Conservation (phyloP, 805 yeast species). For the Yueomyces sp. region DNA sequence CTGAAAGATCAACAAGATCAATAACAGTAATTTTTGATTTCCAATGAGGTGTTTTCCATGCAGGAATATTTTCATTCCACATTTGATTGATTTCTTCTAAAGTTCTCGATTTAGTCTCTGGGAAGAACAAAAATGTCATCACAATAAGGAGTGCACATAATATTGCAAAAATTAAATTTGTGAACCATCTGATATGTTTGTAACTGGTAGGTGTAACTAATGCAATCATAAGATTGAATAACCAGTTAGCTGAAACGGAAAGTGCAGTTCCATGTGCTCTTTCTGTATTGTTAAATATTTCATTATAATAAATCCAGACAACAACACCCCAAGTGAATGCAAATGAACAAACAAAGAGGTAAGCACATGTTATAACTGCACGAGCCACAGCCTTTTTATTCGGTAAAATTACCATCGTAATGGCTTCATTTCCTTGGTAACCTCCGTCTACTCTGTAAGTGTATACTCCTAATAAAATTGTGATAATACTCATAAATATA, state of each 20-base stretch:
- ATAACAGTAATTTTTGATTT: neutral
- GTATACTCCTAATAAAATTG: constrained; percentile 8
- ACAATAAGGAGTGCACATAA: constrained; percentile 27
- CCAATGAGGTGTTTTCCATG: constrained; percentile 1
- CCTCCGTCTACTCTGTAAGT: constrained; percentile 35
- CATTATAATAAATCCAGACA: constrained; percentile 39
- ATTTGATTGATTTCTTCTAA: constrained; percentile 57
- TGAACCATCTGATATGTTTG: constrained; percentile 38
- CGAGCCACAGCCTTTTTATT: constrained; percentile 27
- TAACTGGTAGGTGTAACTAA: constrained; percentile 41
- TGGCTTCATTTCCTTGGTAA: constrained; percentile 17
- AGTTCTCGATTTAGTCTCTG: constrained; percentile 65
- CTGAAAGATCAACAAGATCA: neutral
- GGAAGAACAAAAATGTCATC: constrained; percentile 51
- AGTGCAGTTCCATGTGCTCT: constrained; percentile 56
- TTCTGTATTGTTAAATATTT: constrained; percentile 48
- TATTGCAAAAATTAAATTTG: constrained; percentile 42
- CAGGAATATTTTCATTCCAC: constrained; percentile 1
- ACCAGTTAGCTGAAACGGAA: constrained; percentile 56
- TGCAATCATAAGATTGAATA: constrained; percentile 49
- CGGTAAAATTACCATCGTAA: constrained; percentile 2
- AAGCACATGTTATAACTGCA: constrained; percentile 32
- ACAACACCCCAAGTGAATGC: constrained; percentile 28
- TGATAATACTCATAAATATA: constrained; percentile 18
- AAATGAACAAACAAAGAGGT: constrained; percentile 40